These are phyloP conservation scores for Kodamaea derodonti DNA, from an alignment of 1,139 yeast genomes.

Conservation along the genomic window DNA sequence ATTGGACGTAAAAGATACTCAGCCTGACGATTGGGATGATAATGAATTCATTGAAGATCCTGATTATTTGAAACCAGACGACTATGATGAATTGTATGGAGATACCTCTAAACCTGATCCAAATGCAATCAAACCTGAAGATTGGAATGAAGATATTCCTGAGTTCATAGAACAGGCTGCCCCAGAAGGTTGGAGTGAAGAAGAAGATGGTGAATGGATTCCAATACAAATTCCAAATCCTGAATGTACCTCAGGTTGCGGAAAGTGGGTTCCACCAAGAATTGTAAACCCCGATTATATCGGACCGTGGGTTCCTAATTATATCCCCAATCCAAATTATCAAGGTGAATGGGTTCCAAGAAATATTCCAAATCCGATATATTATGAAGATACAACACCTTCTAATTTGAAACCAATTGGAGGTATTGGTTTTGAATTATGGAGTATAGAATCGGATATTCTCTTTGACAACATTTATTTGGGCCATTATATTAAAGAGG, in stretches of 20 bases:
- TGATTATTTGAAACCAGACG: constrained; percentile 60
- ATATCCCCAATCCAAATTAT: constrained; percentile 68
- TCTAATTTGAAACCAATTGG: constrained; percentile 61
- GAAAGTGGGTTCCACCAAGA: constrained; percentile 55
- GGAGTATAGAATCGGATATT: constrained; percentile 79
- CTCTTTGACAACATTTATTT: constrained; percentile 80
- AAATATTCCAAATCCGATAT: constrained; percentile 63
- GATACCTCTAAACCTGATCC: constrained; percentile 63
- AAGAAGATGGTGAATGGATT: constrained; percentile 80
- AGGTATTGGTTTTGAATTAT: constrained; percentile 83
- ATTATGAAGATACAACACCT: constrained; percentile 56
- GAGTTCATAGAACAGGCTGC: constrained; percentile 54
- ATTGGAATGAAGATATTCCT: constrained; percentile 70
- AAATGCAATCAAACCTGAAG: constrained; percentile 60
- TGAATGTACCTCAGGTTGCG: constrained; percentile 70
- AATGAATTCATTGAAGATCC: constrained; percentile 63
- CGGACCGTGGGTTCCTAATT: constrained; percentile 77
- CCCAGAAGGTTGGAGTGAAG: constrained; percentile 84
- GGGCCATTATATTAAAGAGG: constrained; percentile 79
- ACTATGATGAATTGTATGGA: constrained; percentile 69
- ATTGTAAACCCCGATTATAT: constrained; percentile 65
- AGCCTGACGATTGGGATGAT: constrained; percentile 85
- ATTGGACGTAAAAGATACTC: constrained; percentile 55
- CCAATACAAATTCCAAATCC: constrained; percentile 74
- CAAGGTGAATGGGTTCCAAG: constrained; percentile 79